phyloP scores from a whole-genome alignment of 306 rosid genomes.

The Fragaria nilgerrensis region DNA sequence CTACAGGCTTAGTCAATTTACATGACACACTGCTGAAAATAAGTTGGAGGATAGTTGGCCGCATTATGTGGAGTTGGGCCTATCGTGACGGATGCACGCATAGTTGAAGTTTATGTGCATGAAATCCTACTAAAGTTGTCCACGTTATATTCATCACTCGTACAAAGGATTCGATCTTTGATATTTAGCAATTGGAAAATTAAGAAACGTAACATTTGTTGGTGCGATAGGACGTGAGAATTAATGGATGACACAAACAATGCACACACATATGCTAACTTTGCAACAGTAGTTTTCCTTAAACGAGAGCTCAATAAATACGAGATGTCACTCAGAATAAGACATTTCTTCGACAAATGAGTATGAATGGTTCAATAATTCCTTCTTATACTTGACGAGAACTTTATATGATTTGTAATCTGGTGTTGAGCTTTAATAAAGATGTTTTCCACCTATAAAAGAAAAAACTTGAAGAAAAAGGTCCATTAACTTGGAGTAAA shows the following conservation, averaged over 20 bases:
- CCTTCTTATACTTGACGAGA: neutral
- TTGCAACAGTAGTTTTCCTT: slow-evolving; percentile 3
- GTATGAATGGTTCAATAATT: neutral
- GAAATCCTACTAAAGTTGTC: neutral
- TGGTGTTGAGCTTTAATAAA: neutral
- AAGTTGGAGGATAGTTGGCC: too few species aligned
- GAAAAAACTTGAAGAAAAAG: neutral
- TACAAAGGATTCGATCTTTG: neutral
- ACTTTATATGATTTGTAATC: neutral
- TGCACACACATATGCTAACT: neutral
- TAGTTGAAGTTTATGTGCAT: neutral
- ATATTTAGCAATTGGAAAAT: neutral
- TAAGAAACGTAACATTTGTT: neutral
- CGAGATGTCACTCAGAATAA: slow-evolving; percentile 2
- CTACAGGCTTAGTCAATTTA: too few species aligned
- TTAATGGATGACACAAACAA: neutral
- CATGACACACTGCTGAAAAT: too few species aligned
- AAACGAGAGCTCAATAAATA: neutral
- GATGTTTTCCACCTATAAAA: neutral
- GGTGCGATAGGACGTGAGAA: neutral
- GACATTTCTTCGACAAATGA: neutral
- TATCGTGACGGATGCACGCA: too few species aligned
- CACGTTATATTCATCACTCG: neutral
- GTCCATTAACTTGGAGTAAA: neutral
- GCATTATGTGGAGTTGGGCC: too few species aligned